Percentiles rank a stretch among this genome's conserved stretches.
Conservation (phyloP, 164 flowering plant genomes). For the Macadamia tetraphylla region DNA sequence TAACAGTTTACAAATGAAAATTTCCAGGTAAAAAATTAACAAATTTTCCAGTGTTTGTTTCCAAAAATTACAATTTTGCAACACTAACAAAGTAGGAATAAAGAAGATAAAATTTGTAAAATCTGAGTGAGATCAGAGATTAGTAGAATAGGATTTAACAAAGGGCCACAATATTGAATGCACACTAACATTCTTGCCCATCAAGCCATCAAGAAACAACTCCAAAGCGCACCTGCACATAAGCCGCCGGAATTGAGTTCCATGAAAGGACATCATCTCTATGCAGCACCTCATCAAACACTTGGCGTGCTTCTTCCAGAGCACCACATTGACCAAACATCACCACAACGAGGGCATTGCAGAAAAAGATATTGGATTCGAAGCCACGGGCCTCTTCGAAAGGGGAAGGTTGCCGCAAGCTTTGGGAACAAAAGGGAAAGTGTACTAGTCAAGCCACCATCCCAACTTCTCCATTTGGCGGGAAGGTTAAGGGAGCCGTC, state of each 20-base stretch:
- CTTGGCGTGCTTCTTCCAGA: slow-evolving; percentile 29
- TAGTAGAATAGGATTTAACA: too few species aligned
- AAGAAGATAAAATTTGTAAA: too few species aligned
- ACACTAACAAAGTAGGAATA: too few species aligned
- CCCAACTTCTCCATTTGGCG: slow-evolving; percentile 28
- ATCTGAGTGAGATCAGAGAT: too few species aligned
- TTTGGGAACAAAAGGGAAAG: slow-evolving; percentile 54
- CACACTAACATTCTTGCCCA: too few species aligned
- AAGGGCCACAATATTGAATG: too few species aligned
- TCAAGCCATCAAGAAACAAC: too few species aligned
- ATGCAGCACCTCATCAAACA: slow-evolving; percentile 54
- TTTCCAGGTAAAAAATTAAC: too few species aligned
- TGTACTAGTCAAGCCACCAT: slow-evolving; percentile 43
- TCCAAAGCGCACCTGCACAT: slow-evolving; percentile 27
- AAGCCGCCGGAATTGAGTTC: slow-evolving; percentile 63
- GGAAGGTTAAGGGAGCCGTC: slow-evolving; percentile 18
- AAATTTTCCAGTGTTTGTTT: too few species aligned
- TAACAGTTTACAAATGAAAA: too few species aligned
- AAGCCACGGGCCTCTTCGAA: slow-evolving; percentile 44
- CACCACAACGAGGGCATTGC: slow-evolving; percentile 49
- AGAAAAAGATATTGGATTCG: slow-evolving; percentile 60
- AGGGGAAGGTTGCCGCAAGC: slow-evolving; percentile 41
- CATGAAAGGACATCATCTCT: slow-evolving; percentile 55
- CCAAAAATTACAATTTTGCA: too few species aligned
- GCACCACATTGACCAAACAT: slow-evolving; percentile 63